Conservation (phyloP, 2,329 filamentous ascomycete genomes). For the Sporothrix curviconia region DNA sequence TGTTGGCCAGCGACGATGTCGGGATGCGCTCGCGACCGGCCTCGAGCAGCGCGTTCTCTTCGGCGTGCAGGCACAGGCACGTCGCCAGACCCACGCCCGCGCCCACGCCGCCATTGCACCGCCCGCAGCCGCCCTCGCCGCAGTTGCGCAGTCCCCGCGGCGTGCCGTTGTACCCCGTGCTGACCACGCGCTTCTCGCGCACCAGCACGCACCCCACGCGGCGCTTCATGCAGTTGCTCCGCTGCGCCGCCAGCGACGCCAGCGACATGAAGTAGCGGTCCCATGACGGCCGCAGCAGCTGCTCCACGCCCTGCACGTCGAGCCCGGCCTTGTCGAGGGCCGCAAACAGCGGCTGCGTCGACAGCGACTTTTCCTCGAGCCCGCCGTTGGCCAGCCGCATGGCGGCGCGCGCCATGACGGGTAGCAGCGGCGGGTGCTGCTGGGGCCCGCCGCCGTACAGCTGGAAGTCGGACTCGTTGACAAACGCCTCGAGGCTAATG, state of each 20-base stretch:
- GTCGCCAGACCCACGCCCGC: constrained; percentile 71
- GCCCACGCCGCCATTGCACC: constrained; percentile 72
- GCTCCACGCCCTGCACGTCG: constrained; percentile 49
- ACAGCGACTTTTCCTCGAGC: constrained; percentile 42
- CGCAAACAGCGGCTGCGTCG: constrained; percentile 62
- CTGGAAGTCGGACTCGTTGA: constrained; percentile 59
- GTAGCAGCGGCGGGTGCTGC: constrained; percentile 53
- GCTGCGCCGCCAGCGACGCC: constrained; percentile 81
- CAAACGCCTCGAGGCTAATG: constrained; percentile 46
- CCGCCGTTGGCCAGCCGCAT: constrained; percentile 74
- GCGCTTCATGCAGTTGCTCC: constrained; percentile 97
- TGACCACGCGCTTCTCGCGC: constrained; percentile 76
- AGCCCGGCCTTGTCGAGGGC: constrained; percentile 71
- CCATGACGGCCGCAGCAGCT: constrained; percentile 82
- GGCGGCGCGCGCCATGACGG: constrained; percentile 73
- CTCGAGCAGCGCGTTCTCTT: constrained; percentile 94
- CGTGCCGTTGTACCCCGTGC: constrained; percentile 97
- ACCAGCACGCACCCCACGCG: constrained; percentile 93
- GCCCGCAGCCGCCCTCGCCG: constrained; percentile 79
- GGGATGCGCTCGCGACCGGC: constrained; percentile 80
- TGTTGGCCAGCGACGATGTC: constrained; percentile 52
- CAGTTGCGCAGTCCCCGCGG: constrained; percentile 84
- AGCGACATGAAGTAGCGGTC: constrained; percentile 98
- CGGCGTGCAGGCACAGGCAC: constrained; percentile 93
- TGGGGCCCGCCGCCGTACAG: constrained; percentile 55